These are phyloP conservation scores for Hymenoscyphus fructigenus DNA, from an alignment of 2,329 filamentous ascomycete species.

Conservation along the genomic window DNA sequence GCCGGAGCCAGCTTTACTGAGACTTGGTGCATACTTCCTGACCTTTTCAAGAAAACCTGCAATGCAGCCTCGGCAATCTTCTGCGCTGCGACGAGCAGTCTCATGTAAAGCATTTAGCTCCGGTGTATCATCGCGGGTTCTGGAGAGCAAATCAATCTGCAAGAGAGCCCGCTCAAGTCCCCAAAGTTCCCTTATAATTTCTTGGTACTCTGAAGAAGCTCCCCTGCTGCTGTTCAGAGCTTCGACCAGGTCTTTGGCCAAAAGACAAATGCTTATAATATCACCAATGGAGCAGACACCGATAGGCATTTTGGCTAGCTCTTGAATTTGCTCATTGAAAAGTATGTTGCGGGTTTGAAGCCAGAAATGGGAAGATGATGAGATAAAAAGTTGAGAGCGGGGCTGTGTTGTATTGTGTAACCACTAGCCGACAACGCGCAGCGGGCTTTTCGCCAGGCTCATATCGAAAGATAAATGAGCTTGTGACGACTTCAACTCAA, in stretches of 20 bases:
- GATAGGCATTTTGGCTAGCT: conserved; percentile 18
- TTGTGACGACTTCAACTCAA: too few relatives aligned
- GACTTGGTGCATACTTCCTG: conserved; percentile 12
- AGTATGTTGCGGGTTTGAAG: too few relatives aligned
- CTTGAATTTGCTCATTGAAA: too few relatives aligned
- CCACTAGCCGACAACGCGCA: too few relatives aligned
- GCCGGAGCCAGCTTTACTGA: conserved; percentile 23
- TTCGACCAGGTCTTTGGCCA: conserved; percentile 35
- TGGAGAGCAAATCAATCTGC: conserved; percentile 16
- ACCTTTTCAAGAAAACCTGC: conserved; percentile 16
- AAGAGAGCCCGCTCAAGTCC: conserved; percentile 22
- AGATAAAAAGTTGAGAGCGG: too few relatives aligned
- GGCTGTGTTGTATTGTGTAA: too few relatives aligned
- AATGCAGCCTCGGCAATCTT: conserved; percentile 14
- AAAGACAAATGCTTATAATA: conserved; percentile 32
- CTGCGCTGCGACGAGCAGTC: conserved; percentile 15
- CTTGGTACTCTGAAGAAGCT: conserved; percentile 34
- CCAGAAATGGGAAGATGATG: too few relatives aligned
- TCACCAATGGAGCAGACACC: conserved; percentile 37
- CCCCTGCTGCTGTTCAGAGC: conserved; percentile 35
- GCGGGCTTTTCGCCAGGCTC: too few relatives aligned
- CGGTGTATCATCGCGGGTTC: neutral
- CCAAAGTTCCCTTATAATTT: conserved; percentile 32
- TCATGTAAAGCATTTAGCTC: conserved; percentile 19
- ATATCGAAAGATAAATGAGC: too few relatives aligned